These are phyloP conservation scores for Vaccinium corymbosum DNA, from an alignment of 148 eudicot genomes.

Conservation along the genomic window DNA sequence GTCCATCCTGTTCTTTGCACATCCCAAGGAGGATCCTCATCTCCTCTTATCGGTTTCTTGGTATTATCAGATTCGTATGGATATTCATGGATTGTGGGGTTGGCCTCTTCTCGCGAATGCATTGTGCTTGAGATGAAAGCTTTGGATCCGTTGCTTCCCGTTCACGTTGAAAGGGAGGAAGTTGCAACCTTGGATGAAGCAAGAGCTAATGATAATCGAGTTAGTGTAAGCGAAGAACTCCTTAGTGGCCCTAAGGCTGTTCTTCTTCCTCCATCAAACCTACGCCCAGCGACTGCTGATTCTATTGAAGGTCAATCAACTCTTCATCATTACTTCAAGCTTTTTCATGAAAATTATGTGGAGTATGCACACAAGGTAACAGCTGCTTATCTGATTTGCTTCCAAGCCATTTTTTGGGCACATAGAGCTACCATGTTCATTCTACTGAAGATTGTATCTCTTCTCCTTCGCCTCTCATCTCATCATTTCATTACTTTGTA, in stretches of 20 bases:
- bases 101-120: slow-evolving; percentile 56
- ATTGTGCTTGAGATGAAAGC: slow-evolving; percentile 80
- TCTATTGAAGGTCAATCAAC: slow-evolving; percentile 88
- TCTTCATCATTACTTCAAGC: slow-evolving; percentile 87
- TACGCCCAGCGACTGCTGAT: slow-evolving; percentile 68
- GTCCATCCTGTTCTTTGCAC: slow-evolving; percentile 74
- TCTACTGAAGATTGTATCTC: not conserved
- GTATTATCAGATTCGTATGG: slow-evolving; percentile 85
- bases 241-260: slow-evolving; percentile 81
- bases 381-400: not conserved
- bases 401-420: not conserved
- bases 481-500: not conserved
- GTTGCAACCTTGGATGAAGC: slow-evolving; percentile 31
- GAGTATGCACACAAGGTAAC: slow-evolving; percentile 78
- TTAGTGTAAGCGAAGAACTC: slow-evolving; percentile 83
- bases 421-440: not conserved
- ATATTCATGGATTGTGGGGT: slow-evolving; percentile 85
- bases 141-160: slow-evolving; percentile 58
- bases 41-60: slow-evolving; percentile 66
- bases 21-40: slow-evolving; percentile 42
- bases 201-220: slow-evolving; percentile 35
- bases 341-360: slow-evolving; percentile 90
- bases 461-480: not conserved
- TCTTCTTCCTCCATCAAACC: slow-evolving; percentile 59
- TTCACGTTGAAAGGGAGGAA: slow-evolving; percentile 41